phyloP scores from a whole-genome alignment of 768 basidiomycete genomes.

The Leccinum truebloodii region DNA sequence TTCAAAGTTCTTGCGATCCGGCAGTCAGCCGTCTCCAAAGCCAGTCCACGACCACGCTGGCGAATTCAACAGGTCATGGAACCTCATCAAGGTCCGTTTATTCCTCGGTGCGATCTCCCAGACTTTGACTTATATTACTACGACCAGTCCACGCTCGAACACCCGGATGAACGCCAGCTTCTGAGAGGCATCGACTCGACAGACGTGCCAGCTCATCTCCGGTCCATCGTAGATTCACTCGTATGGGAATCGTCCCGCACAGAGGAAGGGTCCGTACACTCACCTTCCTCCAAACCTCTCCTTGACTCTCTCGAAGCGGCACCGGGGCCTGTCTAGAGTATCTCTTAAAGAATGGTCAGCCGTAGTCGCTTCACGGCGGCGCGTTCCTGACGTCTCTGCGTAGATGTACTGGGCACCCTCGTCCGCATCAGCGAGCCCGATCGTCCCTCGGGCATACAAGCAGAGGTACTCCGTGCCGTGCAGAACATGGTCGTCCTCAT shows the following conservation, averaged over 20 bases:
- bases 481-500: conserved; percentile 90
- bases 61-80: conserved; percentile 80
- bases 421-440: conserved; percentile 86
- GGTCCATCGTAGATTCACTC: conserved; percentile 81
- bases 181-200: conserved; percentile 79
- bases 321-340: conserved; percentile 92
- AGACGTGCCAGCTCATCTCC: conserved; percentile 72
- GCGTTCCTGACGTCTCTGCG: conserved; percentile 1
- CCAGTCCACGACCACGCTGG: conserved; percentile 61
- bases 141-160: conserved; percentile 71
- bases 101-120: conserved; percentile 1
- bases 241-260: conserved; percentile 82
- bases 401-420: conserved; percentile 82
- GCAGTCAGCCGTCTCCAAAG: conserved; percentile 47
- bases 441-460: conserved; percentile 87
- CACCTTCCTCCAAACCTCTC: conserved; percentile 5
- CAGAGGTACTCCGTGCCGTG: conserved; percentile 82
- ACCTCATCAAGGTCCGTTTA: conserved; percentile 59
- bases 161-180: conserved; percentile 89
- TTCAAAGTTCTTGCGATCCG: conserved; percentile 66
- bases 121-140: conserved; percentile 9
- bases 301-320: conserved; percentile 46
- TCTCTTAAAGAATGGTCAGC: conserved; percentile 80
- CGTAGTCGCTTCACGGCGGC: not conserved
- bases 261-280: conserved; percentile 78